Percentiles rank a stretch among this genome's conserved stretches.
phyloP scores from a whole-genome alignment of 371 early-diverging fungal genomes.

The Mucor saturninus region DNA sequence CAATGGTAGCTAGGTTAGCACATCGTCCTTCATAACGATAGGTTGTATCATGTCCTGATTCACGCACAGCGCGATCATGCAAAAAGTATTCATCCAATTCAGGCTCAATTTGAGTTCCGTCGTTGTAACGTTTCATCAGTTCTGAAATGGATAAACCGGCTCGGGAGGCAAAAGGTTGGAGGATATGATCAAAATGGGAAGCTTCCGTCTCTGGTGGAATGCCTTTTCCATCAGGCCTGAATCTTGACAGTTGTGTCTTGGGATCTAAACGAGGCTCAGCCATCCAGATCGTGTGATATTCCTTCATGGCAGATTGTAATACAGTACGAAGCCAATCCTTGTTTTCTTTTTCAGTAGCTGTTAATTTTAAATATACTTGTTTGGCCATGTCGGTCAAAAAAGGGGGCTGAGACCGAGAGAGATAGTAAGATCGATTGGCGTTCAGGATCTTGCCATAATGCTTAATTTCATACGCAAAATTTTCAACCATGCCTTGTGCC shows the following conservation, averaged over 20 bases:
- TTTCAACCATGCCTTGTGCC: conserved; percentile 91
- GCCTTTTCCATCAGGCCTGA: conserved; percentile 83
- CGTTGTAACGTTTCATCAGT: conserved; percentile 67
- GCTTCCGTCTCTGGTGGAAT: conserved; percentile 96
- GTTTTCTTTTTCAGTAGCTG: conserved; percentile 43
- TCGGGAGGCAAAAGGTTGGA: conserved; percentile 78
- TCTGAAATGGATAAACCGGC: conserved; percentile 66
- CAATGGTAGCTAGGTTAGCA: conserved; percentile 87
- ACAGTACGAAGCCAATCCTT: conserved; percentile 72
- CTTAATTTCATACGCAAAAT: conserved; percentile 90
- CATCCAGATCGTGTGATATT: conserved; percentile 90
- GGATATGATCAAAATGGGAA: conserved; percentile 85
- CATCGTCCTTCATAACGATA: conserved; percentile 88
- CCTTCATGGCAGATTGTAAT: conserved; percentile 81
- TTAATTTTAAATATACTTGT: conserved; percentile 64
- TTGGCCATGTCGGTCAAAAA: conserved; percentile 93
- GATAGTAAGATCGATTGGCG: conserved; percentile 93
- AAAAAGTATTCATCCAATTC: conserved; percentile 89
- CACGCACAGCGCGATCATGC: conserved; percentile 94
- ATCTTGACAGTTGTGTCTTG: conserved; percentile 75
- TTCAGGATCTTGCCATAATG: conserved; percentile 96
- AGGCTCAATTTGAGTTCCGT: conserved; percentile 66
- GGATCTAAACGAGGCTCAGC: conserved; percentile 73
- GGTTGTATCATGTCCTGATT: conserved; percentile 94
- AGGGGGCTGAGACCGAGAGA: conserved; percentile 94